phyloP scores from a whole-genome alignment of 331 rosid species.

The Quercus tomentella region DNA sequence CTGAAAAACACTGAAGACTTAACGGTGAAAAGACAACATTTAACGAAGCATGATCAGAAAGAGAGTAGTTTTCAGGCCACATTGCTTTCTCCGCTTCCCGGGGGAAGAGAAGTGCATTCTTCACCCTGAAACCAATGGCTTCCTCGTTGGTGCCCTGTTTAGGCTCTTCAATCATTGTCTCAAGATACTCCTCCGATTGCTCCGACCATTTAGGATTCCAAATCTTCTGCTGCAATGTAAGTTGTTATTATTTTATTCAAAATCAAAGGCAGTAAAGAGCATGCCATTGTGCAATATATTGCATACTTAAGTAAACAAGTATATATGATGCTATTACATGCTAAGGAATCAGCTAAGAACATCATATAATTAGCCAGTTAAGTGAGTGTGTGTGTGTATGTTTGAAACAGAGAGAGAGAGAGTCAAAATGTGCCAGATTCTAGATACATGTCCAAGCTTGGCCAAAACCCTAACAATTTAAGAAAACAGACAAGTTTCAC shows the following conservation, averaged over 20 bases:
- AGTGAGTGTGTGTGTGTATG: too few relatives aligned
- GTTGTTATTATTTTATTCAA: constrained; percentile 3
- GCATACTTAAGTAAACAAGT: constrained; percentile 1
- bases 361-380: neutral
- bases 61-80: constrained; percentile 82
- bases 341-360: neutral
- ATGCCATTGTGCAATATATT: neutral
- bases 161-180: constrained; percentile 23
- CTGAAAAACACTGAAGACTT: constrained; percentile 36
- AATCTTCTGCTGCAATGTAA: constrained; percentile 53
- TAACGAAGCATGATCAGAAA: constrained; percentile 82
- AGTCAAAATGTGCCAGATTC: neutral
- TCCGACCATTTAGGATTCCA: constrained; percentile 60
- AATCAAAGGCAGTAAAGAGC: neutral
- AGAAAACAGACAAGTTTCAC: neutral
- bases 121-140: constrained; percentile 67
- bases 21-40: constrained; percentile 55
- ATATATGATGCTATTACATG: neutral
- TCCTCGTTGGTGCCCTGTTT: constrained; percentile 23
- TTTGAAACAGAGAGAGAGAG: neutral
- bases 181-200: constrained; percentile 28
- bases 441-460: too few relatives aligned
- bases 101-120: constrained; percentile 64
- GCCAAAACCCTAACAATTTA: neutral
- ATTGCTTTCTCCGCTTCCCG: constrained; percentile 74